phyloP scores from a whole-genome alignment of 129 eudicot species.

The Ambrosia artemisiifolia region DNA sequence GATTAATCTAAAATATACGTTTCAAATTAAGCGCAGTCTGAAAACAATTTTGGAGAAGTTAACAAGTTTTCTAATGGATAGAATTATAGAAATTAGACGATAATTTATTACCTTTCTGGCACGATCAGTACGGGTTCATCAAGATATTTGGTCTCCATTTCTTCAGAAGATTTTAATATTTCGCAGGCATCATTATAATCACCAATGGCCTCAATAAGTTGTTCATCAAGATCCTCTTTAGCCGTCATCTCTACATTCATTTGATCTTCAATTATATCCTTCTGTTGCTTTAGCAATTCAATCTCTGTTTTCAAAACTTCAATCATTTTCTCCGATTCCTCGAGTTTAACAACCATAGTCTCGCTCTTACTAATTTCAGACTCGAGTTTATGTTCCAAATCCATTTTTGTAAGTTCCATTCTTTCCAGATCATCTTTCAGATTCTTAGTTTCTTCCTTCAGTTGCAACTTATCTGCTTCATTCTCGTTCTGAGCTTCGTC shows the following conservation, averaged over 20 bases:
- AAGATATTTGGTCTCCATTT: slow-evolving; percentile 39
- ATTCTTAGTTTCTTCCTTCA: slow-evolving; percentile 32
- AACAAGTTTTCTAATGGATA: background rate
- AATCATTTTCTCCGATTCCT: slow-evolving; percentile 42
- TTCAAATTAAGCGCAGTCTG: background rate
- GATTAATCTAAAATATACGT: background rate
- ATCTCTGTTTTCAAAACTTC: slow-evolving; percentile 41
- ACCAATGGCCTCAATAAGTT: slow-evolving; percentile 43
- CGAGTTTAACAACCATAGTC: slow-evolving; percentile 35
- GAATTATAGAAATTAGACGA: background rate
- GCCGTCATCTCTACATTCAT: slow-evolving; percentile 33
- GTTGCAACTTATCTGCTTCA: slow-evolving; percentile 26
- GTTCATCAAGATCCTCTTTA: slow-evolving; percentile 59
- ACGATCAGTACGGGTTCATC: slow-evolving; percentile 35
- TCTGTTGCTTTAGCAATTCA: slow-evolving; percentile 38
- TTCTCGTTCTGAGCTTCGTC: slow-evolving; percentile 64
- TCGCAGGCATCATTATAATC: slow-evolving; percentile 37
- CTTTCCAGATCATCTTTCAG: slow-evolving; percentile 33
- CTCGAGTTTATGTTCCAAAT: slow-evolving; percentile 38
- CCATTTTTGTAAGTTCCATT: slow-evolving; percentile 29
- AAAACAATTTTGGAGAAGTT: background rate
- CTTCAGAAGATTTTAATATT: slow-evolving; percentile 35
- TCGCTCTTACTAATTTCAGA: slow-evolving; percentile 32
- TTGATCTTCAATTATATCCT: slow-evolving; percentile 42
- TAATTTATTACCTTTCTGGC: slow-evolving; percentile 48